These are phyloP conservation scores for Talaromyces pinophilus DNA, from an alignment of 2,329 filamentous ascomycete genomes.

Conservation along the genomic window DNA sequence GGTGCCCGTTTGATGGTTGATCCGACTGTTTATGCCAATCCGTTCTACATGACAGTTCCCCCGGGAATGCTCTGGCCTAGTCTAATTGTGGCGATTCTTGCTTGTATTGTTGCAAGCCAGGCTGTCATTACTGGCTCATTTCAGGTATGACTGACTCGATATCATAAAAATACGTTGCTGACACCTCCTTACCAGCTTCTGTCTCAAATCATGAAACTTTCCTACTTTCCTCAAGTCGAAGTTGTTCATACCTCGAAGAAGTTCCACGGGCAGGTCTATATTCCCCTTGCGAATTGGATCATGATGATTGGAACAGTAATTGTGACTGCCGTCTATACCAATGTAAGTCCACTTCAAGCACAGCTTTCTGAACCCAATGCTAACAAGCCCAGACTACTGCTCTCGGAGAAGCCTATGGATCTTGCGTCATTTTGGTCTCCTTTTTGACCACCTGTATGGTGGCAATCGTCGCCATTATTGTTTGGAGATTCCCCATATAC, in stretches of 20 bases:
- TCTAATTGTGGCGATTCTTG: slow-evolving; percentile 64
- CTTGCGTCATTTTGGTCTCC: slow-evolving; percentile 77
- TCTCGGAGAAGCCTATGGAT: slow-evolving; percentile 73
- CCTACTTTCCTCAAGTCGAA: slow-evolving; percentile 75
- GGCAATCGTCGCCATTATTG: slow-evolving; percentile 68
- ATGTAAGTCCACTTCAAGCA: slow-evolving; percentile 36
- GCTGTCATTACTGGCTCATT: slow-evolving; percentile 77
- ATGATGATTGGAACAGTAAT: slow-evolving; percentile 75
- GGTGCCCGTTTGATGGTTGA: slow-evolving; percentile 68
- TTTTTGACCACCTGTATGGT: slow-evolving; percentile 78
- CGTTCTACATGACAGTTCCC: slow-evolving; percentile 71
- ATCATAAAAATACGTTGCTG: background rate
- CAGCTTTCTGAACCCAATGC: background rate
- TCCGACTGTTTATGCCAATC: slow-evolving; percentile 66
- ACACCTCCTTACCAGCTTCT: slow-evolving; percentile 46
- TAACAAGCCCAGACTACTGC: slow-evolving; percentile 57
- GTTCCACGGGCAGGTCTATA: slow-evolving; percentile 75
- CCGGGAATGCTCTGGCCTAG: slow-evolving; percentile 68
- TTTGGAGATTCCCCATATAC: slow-evolving; percentile 65
- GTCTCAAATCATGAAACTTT: slow-evolving; percentile 71
- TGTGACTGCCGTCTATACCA: slow-evolving; percentile 72
- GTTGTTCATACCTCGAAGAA: slow-evolving; percentile 68
- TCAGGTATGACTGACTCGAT: slow-evolving; percentile 50
- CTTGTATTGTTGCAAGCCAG: slow-evolving; percentile 69
- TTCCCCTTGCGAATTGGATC: slow-evolving; percentile 75